Evolutionary conservation across 2,329 filamentous ascomycete genomes (phyloP).

Genomic region (Aspergillus versicolor): DNA sequence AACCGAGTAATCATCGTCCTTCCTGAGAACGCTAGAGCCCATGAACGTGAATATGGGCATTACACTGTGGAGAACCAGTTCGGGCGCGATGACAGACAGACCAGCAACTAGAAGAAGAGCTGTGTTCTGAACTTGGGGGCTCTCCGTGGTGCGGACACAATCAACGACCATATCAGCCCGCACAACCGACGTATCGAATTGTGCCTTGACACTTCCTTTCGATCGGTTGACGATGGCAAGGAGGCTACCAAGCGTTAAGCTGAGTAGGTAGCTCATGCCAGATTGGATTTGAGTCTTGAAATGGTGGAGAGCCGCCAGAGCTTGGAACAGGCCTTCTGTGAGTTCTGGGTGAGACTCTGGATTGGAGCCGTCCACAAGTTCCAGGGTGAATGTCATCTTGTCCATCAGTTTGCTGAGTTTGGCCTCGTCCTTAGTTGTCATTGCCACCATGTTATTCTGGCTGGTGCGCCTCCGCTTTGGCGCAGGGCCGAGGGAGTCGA

Average conservation of each 20-base stretch:
- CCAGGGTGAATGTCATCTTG: conserved; percentile 81
- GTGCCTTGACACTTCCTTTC: conserved; percentile 48
- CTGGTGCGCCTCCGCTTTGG: conserved; percentile 80
- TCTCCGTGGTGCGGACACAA: conserved; percentile 87
- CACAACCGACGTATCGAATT: conserved; percentile 75
- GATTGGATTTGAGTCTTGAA: conserved; percentile 78
- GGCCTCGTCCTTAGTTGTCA: conserved; percentile 61
- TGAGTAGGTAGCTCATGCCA: conserved; percentile 87
- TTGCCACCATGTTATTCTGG: conserved; percentile 64
- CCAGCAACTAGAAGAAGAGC: conserved; percentile 85
- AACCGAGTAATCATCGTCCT: conserved; percentile 94
- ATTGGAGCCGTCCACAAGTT: conserved; percentile 78
- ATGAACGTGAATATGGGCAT: conserved; percentile 99
- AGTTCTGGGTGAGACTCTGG: conserved; percentile 73
- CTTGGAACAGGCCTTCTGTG: conserved; percentile 75
- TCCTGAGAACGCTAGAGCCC: conserved; percentile 83
- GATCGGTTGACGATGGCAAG: conserved; percentile 79
- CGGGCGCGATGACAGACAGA: conserved; percentile 82
- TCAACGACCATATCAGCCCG: conserved; percentile 90
- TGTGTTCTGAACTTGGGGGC: conserved; percentile 89
- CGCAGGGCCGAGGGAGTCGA: conserved; percentile 69
- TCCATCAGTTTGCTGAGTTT: conserved; percentile 68
- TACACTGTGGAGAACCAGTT: conserved; percentile 89
- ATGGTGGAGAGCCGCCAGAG: conserved; percentile 82
- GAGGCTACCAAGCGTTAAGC: conserved; percentile 76